phyloP scores from a whole-genome alignment of 2,329 filamentous ascomycete genomes.

The Pyrenophora teres region DNA sequence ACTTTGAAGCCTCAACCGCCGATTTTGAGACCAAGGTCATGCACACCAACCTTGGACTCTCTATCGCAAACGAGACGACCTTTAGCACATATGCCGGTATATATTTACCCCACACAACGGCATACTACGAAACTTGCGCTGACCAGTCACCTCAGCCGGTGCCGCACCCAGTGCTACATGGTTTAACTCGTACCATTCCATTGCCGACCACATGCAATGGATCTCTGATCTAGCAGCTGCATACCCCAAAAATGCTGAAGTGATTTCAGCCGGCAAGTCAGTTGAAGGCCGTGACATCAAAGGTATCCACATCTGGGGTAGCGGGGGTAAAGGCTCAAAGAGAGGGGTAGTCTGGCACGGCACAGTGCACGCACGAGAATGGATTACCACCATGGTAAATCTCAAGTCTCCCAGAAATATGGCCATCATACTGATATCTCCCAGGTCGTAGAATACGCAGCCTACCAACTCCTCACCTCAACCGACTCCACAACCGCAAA shows the following conservation, averaged over 20 bases:
- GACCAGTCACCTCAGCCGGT: constrained; percentile 28
- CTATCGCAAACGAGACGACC: constrained; percentile 39
- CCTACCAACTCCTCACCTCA: constrained; percentile 43
- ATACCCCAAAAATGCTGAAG: constrained; percentile 43
- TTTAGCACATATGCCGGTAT: constrained; percentile 44
- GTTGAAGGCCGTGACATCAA: constrained; percentile 45
- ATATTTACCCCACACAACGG: constrained; percentile 11
- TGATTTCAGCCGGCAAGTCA: constrained; percentile 43
- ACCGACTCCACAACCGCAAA: constrained; percentile 37
- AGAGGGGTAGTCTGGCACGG: constrained; percentile 46
- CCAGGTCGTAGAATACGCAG: constrained; percentile 42
- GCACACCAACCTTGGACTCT: constrained; percentile 46
- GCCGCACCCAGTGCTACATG: constrained; percentile 39
- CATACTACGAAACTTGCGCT: constrained; percentile 20
- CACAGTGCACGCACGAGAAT: constrained; percentile 48
- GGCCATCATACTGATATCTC: constrained; percentile 5
- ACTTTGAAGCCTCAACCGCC: constrained; percentile 35
- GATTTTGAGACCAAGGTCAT: constrained; percentile 40
- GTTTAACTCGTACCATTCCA: constrained; percentile 46
- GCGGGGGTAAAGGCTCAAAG: constrained; percentile 44
- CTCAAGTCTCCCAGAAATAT: too few relatives aligned
- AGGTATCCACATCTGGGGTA: constrained; percentile 48
- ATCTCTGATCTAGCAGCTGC: constrained; percentile 42
- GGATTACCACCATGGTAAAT: constrained; percentile 42
- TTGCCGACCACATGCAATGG: constrained; percentile 44